Base-by-base conservation (phyloP, 1,284 basidiomycete genomes). In the Apiotrichum veenhuisii region DNA sequence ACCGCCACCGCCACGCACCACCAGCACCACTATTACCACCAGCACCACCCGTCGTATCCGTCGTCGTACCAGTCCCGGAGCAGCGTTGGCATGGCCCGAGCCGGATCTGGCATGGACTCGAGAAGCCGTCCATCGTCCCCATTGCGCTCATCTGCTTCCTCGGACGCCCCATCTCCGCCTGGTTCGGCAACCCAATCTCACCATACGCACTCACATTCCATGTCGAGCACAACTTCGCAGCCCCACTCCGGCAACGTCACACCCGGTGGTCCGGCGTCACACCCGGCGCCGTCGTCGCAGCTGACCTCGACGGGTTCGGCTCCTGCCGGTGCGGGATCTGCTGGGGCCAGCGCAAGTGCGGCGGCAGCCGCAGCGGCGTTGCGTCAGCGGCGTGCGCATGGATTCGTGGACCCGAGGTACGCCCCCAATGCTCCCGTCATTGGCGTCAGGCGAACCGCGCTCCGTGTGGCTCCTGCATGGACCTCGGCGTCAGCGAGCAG, bases 381-480 rank as follows among this genome's bases (percentile, higher is more conserved):
- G 25, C 44, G 37, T 36, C 20, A 30, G 27, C 26, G 49, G n/a
- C 37, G 43, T 9, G 34, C 27, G 17, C 34, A 22, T 38, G 45
- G 51, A 1, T 57, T 52, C 47, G 27, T 38, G 12, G 66, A 69
- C 46, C 66, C 68, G n/a, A 60, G 66, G 33, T 62, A 65, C 34
- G 54, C 41, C 7, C 56, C 55, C 33, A 56, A 58, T 37, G 63
- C 58, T 12, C 53, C 57, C 1, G 59, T 66, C 8, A 22, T 68
- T 25, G 57, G 56, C 5, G 48, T 26, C 27, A 55, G 58, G 23
- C 53, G 51, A 15, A 45, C 45, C 25, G 46, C 45, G 5, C 55
- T 69, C 3, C 56, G 56, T 20, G 58, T 68, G 11, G 64, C 64
- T 0, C 68, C 68, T 0, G 55, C 55, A 12, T 69, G 67, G 63